Base-by-base conservation (phyloP, 2,329 filamentous ascomycete genomes). In the Phaeomoniella chlamydospora region DNA sequence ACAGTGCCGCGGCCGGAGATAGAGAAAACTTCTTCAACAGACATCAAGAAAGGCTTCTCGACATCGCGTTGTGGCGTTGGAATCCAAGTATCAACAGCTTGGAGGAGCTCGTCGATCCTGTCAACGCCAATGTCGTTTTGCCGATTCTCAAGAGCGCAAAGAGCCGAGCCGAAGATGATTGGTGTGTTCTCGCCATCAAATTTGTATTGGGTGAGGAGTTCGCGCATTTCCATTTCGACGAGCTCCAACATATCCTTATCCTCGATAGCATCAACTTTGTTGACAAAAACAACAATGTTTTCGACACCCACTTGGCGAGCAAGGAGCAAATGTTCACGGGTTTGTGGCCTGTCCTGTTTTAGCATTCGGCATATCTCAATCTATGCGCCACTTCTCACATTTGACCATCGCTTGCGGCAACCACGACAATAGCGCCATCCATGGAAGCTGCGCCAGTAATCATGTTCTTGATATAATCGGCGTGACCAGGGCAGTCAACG, bases 401-500 rank as follows among this genome's bases (percentile, higher is more conserved):
- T 70, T 98, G 92, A 58, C 90, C 90, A 59, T 98, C 90, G 26
- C 86, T 94, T 49, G 90, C 90, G 50, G 92, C 92, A 52, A 98
- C 92, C 48, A 98, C 90, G 54, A 98, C 94, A 58, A 98, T 88
- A 54, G 90, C 88, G 54, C 90, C 90, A 54, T 98, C 90, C 90
- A 98, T 98, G 72, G 86, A 93, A 54, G 92, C 88, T 44, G 90
- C 87, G 77, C 90, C 90, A 49, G 90, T 98, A 63, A 98, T 98
- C 90, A 98, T 98, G 80, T 98, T 98, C 77, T 98, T 98, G 72
- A 98, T 96, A 74, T 98, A 98, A 85, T 98, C 90, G 65, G 90
- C 90, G 80, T 98, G 90, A 66, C 90, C 90, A 40, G 90, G 90
- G 67, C 90, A 98, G 75, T 98, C 90, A 70, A 98, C 90, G 75